Evolutionary conservation across 768 basidiomycete species (phyloP).

Genomic region (Holtermanniella nyarrowii): DNA sequence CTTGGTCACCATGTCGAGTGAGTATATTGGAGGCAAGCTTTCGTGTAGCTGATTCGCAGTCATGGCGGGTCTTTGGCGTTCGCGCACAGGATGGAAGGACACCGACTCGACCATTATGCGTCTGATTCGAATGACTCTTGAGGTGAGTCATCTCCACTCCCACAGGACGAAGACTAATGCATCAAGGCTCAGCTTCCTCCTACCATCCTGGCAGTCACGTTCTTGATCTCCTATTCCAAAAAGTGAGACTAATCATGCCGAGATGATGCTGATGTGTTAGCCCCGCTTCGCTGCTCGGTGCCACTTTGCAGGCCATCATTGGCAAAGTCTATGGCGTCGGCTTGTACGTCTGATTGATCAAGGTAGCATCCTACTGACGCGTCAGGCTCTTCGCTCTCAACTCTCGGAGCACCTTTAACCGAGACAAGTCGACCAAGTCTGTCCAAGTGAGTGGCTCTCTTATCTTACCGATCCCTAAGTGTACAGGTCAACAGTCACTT

Average conservation of each 20-base stretch:
- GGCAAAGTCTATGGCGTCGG: background rate
- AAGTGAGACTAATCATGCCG: no score
- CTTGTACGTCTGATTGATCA: background rate
- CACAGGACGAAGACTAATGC: background rate
- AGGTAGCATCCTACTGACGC: no score
- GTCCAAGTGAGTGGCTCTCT: background rate
- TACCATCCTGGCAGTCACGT: background rate
- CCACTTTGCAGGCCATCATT: background rate
- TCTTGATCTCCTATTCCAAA: background rate
- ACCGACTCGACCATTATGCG: background rate
- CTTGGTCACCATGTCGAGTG: no score
- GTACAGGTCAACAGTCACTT: background rate
- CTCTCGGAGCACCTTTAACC: background rate
- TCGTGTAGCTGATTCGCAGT: no score
- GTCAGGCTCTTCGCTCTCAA: background rate
- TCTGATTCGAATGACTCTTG: background rate
- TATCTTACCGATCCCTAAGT: background rate
- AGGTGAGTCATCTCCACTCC: background rate
- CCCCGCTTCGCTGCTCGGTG: background rate
- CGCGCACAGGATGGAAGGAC: background rate
- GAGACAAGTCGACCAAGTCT: background rate
- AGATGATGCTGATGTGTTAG: no score
- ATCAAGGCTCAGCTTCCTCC: background rate
- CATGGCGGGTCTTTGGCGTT: background rate
- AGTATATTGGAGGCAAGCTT: no score